A percentile compares a stretch with the other conserved stretches of the same genome.
Evolutionary conservation across 2,329 filamentous ascomycete species (phyloP).

Genomic region (Mariannaea elegans): DNA sequence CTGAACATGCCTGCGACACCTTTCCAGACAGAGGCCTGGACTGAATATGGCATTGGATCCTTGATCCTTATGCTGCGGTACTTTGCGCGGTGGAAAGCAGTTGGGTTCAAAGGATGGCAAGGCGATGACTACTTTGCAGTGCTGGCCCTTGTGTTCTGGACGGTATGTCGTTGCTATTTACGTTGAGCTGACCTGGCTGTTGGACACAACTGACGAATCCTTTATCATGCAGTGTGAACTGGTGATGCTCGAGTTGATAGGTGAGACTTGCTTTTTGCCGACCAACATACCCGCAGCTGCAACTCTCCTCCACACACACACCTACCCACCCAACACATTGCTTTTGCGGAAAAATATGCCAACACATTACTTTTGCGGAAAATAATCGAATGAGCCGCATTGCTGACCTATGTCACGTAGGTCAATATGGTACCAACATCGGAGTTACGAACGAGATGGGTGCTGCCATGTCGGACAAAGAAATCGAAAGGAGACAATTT

Average conservation of each 20-base stretch:
- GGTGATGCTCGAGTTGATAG: constrained; percentile 46
- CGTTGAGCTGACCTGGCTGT: not conserved
- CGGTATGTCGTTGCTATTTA: constrained; percentile 33
- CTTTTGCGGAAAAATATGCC: not conserved
- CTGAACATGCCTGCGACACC: constrained; percentile 45
- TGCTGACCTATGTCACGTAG: constrained; percentile 37
- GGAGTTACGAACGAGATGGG: constrained; percentile 45
- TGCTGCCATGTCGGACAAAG: constrained; percentile 40
- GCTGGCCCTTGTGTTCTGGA: constrained; percentile 49
- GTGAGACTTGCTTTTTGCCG: constrained; percentile 24
- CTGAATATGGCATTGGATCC: constrained; percentile 52
- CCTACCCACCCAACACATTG: not conserved
- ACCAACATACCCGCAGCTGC: not conserved
- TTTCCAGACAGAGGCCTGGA: constrained; percentile 55
- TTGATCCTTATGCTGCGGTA: constrained; percentile 50
- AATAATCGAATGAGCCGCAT: not conserved
- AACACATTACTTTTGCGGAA: not conserved
- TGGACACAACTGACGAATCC: constrained; percentile 2
- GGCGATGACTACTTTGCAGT: constrained; percentile 55
- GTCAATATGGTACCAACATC: constrained; percentile 50
- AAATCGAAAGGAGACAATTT: constrained; percentile 41
- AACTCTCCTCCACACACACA: not conserved
- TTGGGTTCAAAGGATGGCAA: constrained; percentile 51
- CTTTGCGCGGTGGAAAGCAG: constrained; percentile 48
- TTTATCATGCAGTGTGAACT: constrained; percentile 33